These are phyloP conservation scores for Penicillium samsonianum DNA, from an alignment of 495 filamentous ascomycete genomes.

Conservation along the genomic window DNA sequence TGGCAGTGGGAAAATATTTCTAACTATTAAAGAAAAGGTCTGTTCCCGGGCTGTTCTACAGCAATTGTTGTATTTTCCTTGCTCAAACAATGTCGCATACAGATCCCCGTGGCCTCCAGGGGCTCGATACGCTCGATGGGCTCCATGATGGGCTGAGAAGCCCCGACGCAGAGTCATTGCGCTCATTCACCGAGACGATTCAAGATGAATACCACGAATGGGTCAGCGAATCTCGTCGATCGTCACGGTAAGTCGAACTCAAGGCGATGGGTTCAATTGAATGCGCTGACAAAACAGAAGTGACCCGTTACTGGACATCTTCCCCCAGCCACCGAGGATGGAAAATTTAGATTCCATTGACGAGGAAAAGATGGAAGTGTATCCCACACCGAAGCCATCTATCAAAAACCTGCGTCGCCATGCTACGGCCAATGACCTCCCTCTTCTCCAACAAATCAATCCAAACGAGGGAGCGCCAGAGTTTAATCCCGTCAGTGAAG, in stretches of 20 bases:
- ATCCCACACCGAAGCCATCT: conserved; percentile 23
- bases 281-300: conserved; percentile 10
- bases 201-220: conserved; percentile 33
- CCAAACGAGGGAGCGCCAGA: conserved; percentile 28
- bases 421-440: conserved; percentile 26
- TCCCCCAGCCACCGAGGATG: conserved; percentile 23
- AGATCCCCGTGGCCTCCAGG: conserved; percentile 16
- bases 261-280: not conserved
- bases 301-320: conserved; percentile 29
- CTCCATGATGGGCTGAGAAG: conserved; percentile 10
- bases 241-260: conserved; percentile 19
- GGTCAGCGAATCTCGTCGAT: conserved; percentile 25
- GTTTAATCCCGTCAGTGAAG: conserved; percentile 31
- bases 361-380: conserved; percentile 17
- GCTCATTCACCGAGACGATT: conserved; percentile 24
- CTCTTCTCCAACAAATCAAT: conserved; percentile 31
- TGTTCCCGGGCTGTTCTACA: not conserved
- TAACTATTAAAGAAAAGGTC: conserved; percentile 20
- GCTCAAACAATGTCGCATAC: conserved; percentile 14
- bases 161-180: conserved; percentile 27
- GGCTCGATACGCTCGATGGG: no score
- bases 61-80: not conserved
- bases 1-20: conserved; percentile 3
- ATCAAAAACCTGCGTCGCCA: conserved; percentile 31
- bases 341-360: conserved; percentile 24